phyloP scores from a whole-genome alignment of 108 stramenopile species.

The Conticribra guillardii region DNA sequence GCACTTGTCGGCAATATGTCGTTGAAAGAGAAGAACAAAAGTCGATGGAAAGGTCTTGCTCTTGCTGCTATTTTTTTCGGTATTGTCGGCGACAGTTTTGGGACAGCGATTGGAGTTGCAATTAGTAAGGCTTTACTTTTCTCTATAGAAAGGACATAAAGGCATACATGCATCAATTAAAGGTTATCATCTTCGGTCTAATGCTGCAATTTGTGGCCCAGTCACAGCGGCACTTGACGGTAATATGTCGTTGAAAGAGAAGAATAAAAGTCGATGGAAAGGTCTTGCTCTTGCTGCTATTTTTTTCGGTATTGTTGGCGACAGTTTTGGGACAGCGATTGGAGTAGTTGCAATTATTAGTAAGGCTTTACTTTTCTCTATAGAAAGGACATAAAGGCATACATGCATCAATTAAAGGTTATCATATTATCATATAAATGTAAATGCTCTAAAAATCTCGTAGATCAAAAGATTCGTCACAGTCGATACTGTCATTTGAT shows the following conservation, averaged over 20 bases:
- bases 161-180: too few relatives aligned
- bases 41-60: slow-evolving; percentile 14
- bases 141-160: neutral
- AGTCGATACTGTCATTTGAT: slow-evolving; percentile 3
- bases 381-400: neutral
- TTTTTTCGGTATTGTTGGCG: slow-evolving; percentile 16
- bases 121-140: neutral
- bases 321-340: slow-evolving; percentile 5
- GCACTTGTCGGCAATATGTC: slow-evolving; percentile 26
- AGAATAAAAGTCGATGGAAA: neutral
- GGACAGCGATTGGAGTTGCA: slow-evolving; percentile 6
- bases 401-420: too few relatives aligned
- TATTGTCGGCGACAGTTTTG: slow-evolving; percentile 14
- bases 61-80: slow-evolving; percentile 28
- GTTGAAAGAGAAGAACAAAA: neutral
- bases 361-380: neutral
- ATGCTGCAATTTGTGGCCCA: slow-evolving; percentile 41
- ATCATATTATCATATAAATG: too few relatives aligned
- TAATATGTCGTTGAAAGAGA: slow-evolving; percentile 12
- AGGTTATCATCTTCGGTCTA: too few relatives aligned
- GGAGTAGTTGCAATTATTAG: slow-evolving; percentile 17
- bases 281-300: slow-evolving; percentile 27
- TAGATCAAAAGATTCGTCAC: slow-evolving; percentile 24
- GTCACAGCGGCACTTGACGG: slow-evolving; percentile 36
- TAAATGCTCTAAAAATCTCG: too few relatives aligned